Evolutionary conservation across 495 filamentous ascomycete genomes (phyloP), one percentile per base, ranked within the genome.

Genomic region (Pseudevernia furfuracea): DNA sequence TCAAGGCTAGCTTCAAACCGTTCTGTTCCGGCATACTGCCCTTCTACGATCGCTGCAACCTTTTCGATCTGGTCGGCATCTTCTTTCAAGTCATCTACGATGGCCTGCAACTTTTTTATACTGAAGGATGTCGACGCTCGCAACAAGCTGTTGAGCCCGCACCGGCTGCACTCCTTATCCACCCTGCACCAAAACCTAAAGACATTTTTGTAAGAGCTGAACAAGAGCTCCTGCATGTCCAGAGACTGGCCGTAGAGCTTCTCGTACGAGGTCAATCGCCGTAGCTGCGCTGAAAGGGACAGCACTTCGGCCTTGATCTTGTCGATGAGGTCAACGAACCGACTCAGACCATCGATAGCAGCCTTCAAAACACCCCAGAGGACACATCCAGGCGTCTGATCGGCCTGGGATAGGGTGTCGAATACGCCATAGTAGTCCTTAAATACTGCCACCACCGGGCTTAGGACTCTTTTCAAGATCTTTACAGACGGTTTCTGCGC

Each of bases 161-260:
- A 59, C 52, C 62, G 8, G 25, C 56, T 58, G 39, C 62, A 64
- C 38, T 64, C 62, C 53, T 64, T 64, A 19, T 64, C 62, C 4
- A 64, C 52, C n/a, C 62, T 11, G 28, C 32, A 41, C 62, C 62
- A 64, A 34, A 64, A 64, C 28, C 62, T 37, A 30, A 64, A 56
- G n/a, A 64, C 53, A 37, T 58, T 58, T 14, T 56, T 58, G 25
- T 64, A 64, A 6, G 62, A 64, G 12, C 23, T 32, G 19, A 56
- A 43, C 28, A 64, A 36, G 34, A 57, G 48, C 62, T 64, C 36
- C 53, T 64, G 62, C 62, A 64, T 58, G 9, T 57, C 49, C 21
- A 46, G 9, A 34, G 62, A 64, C 19, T 64, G 23, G 37, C 62
- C 48, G 34, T 58, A 64, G 28, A 64, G 62, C 25, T 64, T 37